These are phyloP conservation scores for Microascus cirrosus DNA, from an alignment of 2,329 filamentous ascomycete species.

Conservation along the genomic window DNA sequence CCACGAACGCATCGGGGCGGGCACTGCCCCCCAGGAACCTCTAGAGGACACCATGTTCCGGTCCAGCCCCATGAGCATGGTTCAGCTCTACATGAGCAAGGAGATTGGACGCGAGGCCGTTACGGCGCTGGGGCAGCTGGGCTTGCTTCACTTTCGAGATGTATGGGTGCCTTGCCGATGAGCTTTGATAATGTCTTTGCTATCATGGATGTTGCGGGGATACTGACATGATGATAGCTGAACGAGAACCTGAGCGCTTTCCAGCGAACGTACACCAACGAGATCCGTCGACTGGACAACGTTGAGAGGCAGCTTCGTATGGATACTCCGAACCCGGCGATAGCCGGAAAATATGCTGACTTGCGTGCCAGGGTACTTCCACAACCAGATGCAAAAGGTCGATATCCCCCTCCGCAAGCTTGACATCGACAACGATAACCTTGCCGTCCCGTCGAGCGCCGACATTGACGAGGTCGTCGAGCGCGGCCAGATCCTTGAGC, in stretches of 20 bases:
- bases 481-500: slow-evolving; percentile 83
- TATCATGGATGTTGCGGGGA: neutral
- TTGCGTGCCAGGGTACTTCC: slow-evolving; percentile 65
- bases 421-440: slow-evolving; percentile 77
- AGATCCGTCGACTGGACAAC: slow-evolving; percentile 95
- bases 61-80: slow-evolving; percentile 99
- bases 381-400: slow-evolving; percentile 89
- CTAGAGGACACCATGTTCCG: slow-evolving; percentile 90
- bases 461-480: slow-evolving; percentile 96
- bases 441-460: slow-evolving; percentile 78
- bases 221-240: slow-evolving; percentile 45
- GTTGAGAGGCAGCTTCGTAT: slow-evolving; percentile 92
- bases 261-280: slow-evolving; percentile 93
- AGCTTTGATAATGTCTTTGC: neutral
- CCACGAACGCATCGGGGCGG: neutral
- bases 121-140: slow-evolving; percentile 89
- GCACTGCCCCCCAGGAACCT: neutral
- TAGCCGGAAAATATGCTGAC: neutral
- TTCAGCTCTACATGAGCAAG: slow-evolving; percentile 98
- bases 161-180: slow-evolving; percentile 32
- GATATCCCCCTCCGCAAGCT: slow-evolving; percentile 78
- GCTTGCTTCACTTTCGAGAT: slow-evolving; percentile 93
- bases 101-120: slow-evolving; percentile 98
- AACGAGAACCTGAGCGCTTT: slow-evolving; percentile 91
- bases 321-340: slow-evolving; percentile 20